Evolutionary conservation across 768 basidiomycete species (phyloP), one percentile per base, ranked within the genome.

Genomic region (Zangia roseola): DNA sequence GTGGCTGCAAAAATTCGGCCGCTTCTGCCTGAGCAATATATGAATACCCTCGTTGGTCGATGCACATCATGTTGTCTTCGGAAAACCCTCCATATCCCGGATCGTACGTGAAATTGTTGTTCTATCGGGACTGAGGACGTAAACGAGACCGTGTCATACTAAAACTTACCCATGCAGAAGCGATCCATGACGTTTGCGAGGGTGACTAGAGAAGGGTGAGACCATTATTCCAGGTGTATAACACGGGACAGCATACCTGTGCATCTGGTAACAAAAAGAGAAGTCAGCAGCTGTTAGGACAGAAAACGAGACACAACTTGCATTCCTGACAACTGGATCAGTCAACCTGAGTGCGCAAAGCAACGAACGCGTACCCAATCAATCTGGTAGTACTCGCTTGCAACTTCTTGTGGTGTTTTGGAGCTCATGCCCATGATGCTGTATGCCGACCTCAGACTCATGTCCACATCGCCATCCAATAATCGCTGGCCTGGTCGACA

Each of bases 11-110:
- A 60, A 84, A 87, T 38, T 70, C 71, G 0, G 69, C 63, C 0
- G 83, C 85, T 58, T 87, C 85, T 2, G 70, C 71, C 49, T 79
- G 78, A 17, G 82, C 73, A 34, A 84, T 61, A 23, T 74, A 67
- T 47, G 74, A 79, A 72, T 82, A 86, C 3, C 85, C 84, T 19
- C 82, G 76, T 51, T 76, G 81, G 55, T 87, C 85, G 40, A 81
- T 72, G 12, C 71, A 75, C 55, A 87, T 67, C 26, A 69, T 61
- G 51, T 84, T 82, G 19, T 69, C 70, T 23, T 72, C 71, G 1
- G 83, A 80, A 58, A 82, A 86, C 2, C 83, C 84, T 35, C 82
- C 82, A 53, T 69, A 67, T 57, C 73, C 72, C 1, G 69, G 59
- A 36, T 76, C 68, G 75, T 26, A 68, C 14, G 86, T 86, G 55